Evolutionary conservation across 176 grass and related monocot genomes (phyloP).

Genomic region (Themeda triandra): DNA sequence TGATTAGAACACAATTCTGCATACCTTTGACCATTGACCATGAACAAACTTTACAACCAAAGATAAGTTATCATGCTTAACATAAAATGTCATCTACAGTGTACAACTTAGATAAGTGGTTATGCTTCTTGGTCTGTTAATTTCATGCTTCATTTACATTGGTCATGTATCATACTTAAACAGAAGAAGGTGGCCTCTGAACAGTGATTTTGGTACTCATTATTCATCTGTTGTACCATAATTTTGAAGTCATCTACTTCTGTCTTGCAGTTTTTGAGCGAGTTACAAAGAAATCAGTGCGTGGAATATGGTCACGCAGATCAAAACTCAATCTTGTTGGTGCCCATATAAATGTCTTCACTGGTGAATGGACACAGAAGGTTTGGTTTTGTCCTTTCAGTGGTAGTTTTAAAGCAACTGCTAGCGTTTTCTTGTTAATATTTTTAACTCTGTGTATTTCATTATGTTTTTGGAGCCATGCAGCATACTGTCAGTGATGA

Average conservation of each 20-base stretch:
- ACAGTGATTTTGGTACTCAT: slow-evolving; percentile 11
- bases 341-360: slow-evolving; percentile 98
- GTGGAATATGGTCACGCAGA: slow-evolving; percentile 85
- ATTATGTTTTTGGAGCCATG: not conserved
- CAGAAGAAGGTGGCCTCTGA: not conserved
- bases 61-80: not conserved
- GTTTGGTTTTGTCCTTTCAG: slow-evolving; percentile 16
- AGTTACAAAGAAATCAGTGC: slow-evolving; percentile 92
- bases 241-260: slow-evolving; percentile 11
- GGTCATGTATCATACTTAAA: not conserved
- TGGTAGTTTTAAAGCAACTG: not conserved
- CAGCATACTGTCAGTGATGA: slow-evolving; percentile 1
- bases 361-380: slow-evolving; percentile 99
- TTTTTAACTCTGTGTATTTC: not conserved
- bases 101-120: not conserved
- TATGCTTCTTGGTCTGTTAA: slow-evolving; percentile 5
- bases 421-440: not conserved
- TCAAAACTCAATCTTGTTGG: slow-evolving; percentile 94
- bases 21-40: not conserved
- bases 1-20: not conserved
- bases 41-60: not conserved
- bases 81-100: not conserved
- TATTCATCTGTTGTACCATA: slow-evolving; percentile 1
- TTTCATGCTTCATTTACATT: not conserved
- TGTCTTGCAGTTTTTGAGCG: slow-evolving; percentile 83